These are phyloP conservation scores for Luvunga scandens DNA, from an alignment of 345 rosid genomes.

Conservation along the genomic window DNA sequence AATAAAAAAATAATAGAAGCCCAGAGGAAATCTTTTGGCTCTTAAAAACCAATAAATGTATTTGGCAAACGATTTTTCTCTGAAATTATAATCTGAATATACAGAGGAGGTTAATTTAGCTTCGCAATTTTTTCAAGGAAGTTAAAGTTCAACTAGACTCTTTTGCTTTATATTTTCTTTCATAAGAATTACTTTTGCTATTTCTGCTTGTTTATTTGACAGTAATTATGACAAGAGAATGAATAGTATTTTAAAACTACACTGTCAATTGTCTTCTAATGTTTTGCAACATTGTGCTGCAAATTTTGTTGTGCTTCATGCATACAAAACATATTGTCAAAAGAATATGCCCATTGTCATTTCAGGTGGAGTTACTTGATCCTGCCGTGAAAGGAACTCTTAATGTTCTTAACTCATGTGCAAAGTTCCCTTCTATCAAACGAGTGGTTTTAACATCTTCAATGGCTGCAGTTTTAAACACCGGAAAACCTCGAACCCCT, in stretches of 20 bases:
- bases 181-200: not conserved
- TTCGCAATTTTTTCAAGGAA: not conserved
- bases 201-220: not conserved
- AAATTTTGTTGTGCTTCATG: not conserved
- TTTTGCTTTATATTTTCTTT: not conserved
- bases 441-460: conserved; percentile 84
- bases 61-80: not conserved
- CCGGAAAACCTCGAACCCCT: conserved; percentile 62
- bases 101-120: not conserved
- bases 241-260: not conserved
- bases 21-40: not conserved
- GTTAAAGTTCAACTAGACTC: not conserved
- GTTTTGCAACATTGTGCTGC: not conserved
- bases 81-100: not conserved
- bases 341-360: not conserved
- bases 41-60: not conserved
- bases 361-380: conserved; percentile 75
- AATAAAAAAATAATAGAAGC: too few species aligned
- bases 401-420: conserved; percentile 74
- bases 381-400: conserved; percentile 91
- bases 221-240: not conserved
- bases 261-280: not conserved
- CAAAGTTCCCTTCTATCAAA: conserved; percentile 59
- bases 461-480: conserved; percentile 62
- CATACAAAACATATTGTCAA: not conserved